phyloP scores from a whole-genome alignment of 108 stramenopile species.

The Conticribra guillardii region DNA sequence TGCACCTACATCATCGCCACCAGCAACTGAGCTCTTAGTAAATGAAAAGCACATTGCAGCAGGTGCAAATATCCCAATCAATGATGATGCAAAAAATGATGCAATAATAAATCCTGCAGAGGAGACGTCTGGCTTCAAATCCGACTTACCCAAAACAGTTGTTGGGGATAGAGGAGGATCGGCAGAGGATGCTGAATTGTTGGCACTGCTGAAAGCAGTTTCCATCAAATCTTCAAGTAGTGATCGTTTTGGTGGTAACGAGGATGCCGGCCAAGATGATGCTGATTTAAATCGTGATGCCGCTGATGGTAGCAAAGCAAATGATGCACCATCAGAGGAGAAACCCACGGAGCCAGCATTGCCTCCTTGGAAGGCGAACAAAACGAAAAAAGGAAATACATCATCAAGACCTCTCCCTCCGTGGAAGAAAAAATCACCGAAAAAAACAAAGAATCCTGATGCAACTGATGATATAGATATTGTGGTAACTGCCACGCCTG shows the following conservation, averaged over 20 bases:
- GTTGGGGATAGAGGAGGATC: constrained; percentile 76
- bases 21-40: not conserved
- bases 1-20: not conserved
- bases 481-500: too few relatives aligned
- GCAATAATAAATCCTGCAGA: not conserved
- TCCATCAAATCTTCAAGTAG: constrained; percentile 57
- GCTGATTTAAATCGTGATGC: too few relatives aligned
- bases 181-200: constrained; percentile 82
- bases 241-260: constrained; percentile 42
- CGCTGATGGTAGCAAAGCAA: too few relatives aligned
- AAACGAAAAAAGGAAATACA: too few relatives aligned
- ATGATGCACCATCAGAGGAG: too few relatives aligned
- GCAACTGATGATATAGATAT: too few relatives aligned
- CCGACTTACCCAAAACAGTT: constrained; percentile 60
- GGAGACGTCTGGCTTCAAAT: constrained; percentile 33
- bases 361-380: too few relatives aligned
- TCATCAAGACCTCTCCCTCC: too few relatives aligned
- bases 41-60: too few relatives aligned
- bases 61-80: not conserved
- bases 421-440: too few relatives aligned
- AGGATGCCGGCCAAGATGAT: not conserved
- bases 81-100: not conserved
- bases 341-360: too few relatives aligned
- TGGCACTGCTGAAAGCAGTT: constrained; percentile 67
- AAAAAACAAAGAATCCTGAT: too few relatives aligned